A percentile compares a stretch with the other conserved stretches of the same genome.
These are phyloP conservation scores for Phytopythium sindhum DNA, from an alignment of 352 stramenopile species.

Conservation along the genomic window DNA sequence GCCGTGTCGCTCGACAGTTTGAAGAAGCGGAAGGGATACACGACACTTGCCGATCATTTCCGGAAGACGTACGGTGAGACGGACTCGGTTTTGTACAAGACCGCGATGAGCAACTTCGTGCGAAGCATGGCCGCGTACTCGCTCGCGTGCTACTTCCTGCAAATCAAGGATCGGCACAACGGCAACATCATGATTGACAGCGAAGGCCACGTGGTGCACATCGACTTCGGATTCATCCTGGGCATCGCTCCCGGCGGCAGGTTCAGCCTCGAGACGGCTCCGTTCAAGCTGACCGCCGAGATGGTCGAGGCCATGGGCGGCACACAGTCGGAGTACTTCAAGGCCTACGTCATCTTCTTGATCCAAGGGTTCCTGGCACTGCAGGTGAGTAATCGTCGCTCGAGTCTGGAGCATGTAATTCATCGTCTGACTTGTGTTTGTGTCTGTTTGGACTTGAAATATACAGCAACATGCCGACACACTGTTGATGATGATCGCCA, in stretches of 20 bases:
- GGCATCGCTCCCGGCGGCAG: constrained; percentile 92
- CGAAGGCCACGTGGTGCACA: constrained; percentile 96
- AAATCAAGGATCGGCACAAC: constrained; percentile 99
- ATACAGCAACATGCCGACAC: constrained; percentile 87
- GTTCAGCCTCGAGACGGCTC: constrained; percentile 96
- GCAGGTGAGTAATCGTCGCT: constrained; percentile 52
- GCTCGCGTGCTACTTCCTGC: constrained; percentile 96
- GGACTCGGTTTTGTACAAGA: constrained; percentile 84
- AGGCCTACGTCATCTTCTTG: constrained; percentile 96
- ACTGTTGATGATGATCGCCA: constrained; percentile 95
- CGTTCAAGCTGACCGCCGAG: constrained; percentile 98
- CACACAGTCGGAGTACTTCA: constrained; percentile 89
- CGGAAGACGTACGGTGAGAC: constrained; percentile 90
- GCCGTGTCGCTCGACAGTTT: constrained; percentile 96
- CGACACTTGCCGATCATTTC: constrained; percentile 89
- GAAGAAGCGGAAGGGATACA: constrained; percentile 89
- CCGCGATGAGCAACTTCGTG: constrained; percentile 97
- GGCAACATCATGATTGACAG: constrained; percentile 99
- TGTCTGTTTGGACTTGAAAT: neutral
- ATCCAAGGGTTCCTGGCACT: constrained; percentile 96
- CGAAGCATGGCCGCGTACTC: constrained; percentile 97
- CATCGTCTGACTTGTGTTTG: constrained; percentile 9
- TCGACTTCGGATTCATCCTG: constrained; percentile 99
- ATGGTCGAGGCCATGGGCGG: constrained; percentile 98
- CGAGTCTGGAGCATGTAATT: neutral